Conservation (phyloP, 345 rosid species). For the Eucalyptus pauciflora region DNA sequence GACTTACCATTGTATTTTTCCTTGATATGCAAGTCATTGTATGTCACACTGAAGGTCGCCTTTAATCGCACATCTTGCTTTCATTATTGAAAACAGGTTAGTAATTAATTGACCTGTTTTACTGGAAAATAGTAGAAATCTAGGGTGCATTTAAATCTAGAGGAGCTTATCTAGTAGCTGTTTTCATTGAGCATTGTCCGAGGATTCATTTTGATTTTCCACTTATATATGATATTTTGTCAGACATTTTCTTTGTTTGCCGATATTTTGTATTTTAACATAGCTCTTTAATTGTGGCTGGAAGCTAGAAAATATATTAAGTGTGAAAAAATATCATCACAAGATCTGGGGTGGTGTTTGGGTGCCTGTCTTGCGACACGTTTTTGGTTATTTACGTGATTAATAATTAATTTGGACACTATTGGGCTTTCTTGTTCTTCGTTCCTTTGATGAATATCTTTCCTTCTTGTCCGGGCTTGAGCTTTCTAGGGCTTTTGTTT, state of each 20-base stretch:
- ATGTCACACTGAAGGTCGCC: not conserved
- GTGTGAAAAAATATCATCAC: not conserved
- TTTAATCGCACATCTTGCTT: not conserved
- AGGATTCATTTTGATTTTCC: not conserved
- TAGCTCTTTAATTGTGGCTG: not conserved
- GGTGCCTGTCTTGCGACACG: not conserved
- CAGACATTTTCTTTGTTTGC: not conserved
- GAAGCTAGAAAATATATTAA: not conserved
- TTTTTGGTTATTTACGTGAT: not conserved
- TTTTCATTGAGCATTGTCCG: not conserved
- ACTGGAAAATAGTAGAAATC: not conserved
- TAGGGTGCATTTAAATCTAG: not conserved
- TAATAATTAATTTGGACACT: not conserved
- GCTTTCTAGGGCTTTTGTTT: not conserved
- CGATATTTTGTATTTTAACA: not conserved
- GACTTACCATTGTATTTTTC: not conserved
- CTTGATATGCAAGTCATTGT: not conserved
- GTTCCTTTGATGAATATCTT: not conserved
- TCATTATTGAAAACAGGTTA: not conserved
- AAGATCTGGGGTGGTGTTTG: not conserved
- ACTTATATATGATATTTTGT: not conserved
- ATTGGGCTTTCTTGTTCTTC: not conserved
- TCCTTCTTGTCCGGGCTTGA: not conserved
- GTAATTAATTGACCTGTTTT: not conserved
- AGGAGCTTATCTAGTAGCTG: not conserved